Percentiles rank a stretch among this genome's conserved stretches.
Evolutionary conservation across 164 flowering plant species (phyloP).

Genomic region (Vitis vinifera): DNA sequence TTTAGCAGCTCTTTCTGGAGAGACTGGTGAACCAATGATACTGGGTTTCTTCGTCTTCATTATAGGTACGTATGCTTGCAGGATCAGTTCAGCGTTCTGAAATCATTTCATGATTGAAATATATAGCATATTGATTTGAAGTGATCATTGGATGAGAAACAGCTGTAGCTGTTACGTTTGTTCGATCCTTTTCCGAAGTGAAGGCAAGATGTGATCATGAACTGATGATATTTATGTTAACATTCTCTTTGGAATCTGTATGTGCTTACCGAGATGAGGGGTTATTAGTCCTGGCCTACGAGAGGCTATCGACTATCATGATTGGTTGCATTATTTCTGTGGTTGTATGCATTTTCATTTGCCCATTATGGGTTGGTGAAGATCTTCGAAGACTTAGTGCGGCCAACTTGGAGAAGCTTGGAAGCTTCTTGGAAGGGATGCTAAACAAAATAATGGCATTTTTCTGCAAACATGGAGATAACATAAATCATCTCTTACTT

Average conservation of each 20-base stretch:
- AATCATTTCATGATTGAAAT: too few relatives aligned
- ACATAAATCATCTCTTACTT: conserved; percentile 1
- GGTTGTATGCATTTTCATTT: not conserved
- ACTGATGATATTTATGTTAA: conserved; percentile 16
- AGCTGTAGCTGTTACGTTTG: conserved; percentile 16
- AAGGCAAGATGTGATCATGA: conserved; percentile 27
- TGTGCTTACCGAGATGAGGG: conserved; percentile 13
- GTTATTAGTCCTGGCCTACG: conserved; percentile 11
- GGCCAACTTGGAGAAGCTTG: too few relatives aligned
- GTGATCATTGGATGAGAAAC: not conserved
- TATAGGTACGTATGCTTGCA: not conserved
- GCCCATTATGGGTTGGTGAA: too few relatives aligned
- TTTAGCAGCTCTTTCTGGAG: not conserved
- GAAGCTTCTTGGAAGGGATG: too few relatives aligned
- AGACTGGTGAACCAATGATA: not conserved
- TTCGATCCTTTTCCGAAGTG: conserved; percentile 11
- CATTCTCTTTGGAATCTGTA: conserved; percentile 18
- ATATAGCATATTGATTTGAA: too few relatives aligned
- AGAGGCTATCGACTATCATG: conserved; percentile 16
- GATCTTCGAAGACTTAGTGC: too few relatives aligned
- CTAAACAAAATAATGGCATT: conserved; percentile 10
- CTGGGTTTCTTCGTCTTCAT: not conserved
- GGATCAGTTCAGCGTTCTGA: not conserved
- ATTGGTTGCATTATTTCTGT: conserved; percentile 12
- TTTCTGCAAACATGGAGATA: conserved; percentile 21